Evolutionary conservation across 495 filamentous ascomycete genomes (phyloP).

Genomic region (Penicillium pancosmium): DNA sequence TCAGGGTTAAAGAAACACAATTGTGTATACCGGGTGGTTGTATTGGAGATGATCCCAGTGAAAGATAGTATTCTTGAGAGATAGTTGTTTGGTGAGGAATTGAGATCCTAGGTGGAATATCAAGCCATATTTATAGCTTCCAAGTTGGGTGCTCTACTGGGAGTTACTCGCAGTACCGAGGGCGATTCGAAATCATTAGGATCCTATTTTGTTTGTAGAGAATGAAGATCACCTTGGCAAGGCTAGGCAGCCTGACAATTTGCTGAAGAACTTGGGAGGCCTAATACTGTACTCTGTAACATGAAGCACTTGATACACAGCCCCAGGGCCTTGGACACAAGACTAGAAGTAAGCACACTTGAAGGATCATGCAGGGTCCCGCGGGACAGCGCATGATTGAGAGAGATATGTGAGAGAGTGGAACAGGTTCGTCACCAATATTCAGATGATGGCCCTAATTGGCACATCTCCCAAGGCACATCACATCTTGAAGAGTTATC

Average conservation of each 20-base stretch:
- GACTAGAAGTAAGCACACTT: conserved; percentile 8
- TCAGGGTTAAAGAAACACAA: neutral
- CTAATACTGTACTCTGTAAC: conserved; percentile 3
- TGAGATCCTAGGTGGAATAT: conserved; percentile 1
- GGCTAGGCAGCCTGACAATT: conserved; percentile 2
- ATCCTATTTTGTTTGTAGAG: neutral
- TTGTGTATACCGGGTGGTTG: conserved; percentile 4
- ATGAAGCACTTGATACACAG: neutral
- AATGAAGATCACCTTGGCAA: conserved; percentile 19
- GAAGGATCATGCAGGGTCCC: conserved; percentile 12
- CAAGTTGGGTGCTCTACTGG: neutral
- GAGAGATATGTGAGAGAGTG: conserved; percentile 6
- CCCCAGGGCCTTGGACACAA: neutral
- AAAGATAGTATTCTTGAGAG: conserved; percentile 2
- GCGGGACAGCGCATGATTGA: conserved; percentile 12
- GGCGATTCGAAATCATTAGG: neutral
- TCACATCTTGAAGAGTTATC: neutral
- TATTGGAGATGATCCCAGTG: conserved; percentile 4
- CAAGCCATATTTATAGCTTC: neutral
- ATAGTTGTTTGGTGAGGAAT: conserved; percentile 4
- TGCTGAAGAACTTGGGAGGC: conserved; percentile 8
- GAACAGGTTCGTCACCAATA: conserved; percentile 1
- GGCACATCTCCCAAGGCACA: conserved; percentile 7
- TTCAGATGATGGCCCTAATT: conserved; percentile 6
- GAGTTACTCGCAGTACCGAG: neutral